A percentile compares a stretch with the other conserved stretches of the same genome.
Conservation (phyloP, 208 protist species). For the Leishmania turanica region DNA sequence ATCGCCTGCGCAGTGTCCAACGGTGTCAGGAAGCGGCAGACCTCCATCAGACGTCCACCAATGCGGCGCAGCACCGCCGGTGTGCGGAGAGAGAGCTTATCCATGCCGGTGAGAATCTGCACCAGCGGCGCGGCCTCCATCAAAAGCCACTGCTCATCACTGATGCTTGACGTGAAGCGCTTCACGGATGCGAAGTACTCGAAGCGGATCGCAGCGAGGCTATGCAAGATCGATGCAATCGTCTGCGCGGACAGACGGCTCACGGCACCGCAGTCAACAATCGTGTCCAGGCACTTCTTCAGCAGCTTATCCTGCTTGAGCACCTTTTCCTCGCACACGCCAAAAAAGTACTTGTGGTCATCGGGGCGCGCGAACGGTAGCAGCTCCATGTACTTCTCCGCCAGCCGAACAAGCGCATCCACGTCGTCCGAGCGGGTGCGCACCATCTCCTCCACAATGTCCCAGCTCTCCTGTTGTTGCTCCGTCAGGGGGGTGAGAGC, state of each 20-base stretch:
- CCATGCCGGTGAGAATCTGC: conserved; percentile 57
- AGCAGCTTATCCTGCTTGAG: conserved; percentile 86
- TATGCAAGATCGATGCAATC: conserved; percentile 77
- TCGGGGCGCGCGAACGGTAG: conserved; percentile 69
- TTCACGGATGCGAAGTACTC: conserved; percentile 71
- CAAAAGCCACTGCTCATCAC: conserved; percentile 74
- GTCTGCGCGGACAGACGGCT: conserved; percentile 55
- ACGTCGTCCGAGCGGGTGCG: conserved; percentile 58
- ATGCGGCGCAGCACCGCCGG: conserved; percentile 47
- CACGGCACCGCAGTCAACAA: conserved; percentile 52
- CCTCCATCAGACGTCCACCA: conserved; percentile 40
- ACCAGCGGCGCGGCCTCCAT: conserved; percentile 82
- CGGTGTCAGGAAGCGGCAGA: conserved; percentile 63
- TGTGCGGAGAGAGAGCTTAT: conserved; percentile 60
- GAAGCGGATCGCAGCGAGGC: conserved; percentile 74
- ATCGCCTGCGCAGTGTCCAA: conserved; percentile 62
- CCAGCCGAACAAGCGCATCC: conserved; percentile 41
- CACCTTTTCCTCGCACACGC: conserved; percentile 83
- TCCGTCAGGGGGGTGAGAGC: conserved; percentile 55
- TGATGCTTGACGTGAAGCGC: conserved; percentile 62
- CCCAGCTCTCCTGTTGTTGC: conserved; percentile 61
- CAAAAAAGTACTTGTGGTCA: conserved; percentile 89
- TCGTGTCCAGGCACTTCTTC: conserved; percentile 60
- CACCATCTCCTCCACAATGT: conserved; percentile 75
- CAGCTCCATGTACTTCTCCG: conserved; percentile 58